Evolutionary conservation across 495 filamentous ascomycete genomes (phyloP), one percentile per base, ranked within the genome.

Genomic region (Neurospora tetraspora): DNA sequence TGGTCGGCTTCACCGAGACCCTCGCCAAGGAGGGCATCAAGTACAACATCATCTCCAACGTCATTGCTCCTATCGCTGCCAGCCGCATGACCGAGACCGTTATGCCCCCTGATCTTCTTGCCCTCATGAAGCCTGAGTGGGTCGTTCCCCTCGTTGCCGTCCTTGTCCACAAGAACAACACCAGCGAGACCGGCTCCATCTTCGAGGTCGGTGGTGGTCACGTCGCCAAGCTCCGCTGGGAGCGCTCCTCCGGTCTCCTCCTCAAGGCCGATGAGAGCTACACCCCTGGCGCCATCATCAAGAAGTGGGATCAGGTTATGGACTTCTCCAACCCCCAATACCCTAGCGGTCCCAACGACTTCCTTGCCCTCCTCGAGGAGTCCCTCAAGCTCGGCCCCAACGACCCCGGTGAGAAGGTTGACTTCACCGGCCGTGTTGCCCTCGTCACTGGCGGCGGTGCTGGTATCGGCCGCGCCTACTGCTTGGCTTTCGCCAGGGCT

Each of bases 1-100:
- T 96, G 89, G 94, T 99, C 72, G 96, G 94, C 74, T 99, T 99
- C 86, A 98, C 96, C 23, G 96, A 99, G 88, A 97, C 96, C 4
- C 89, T 99, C 73, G 96, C 96, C 70, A 98, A 97, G 86, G 96
- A 99, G 85, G 96, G 96, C 74, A 87, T 89, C 76, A 99, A 99
- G 83, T 99, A 99, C 86, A 98, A 99, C 88, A 98, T 99, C 76
- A 83, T 97, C 78, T 89, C 88, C 85, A 99, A 99, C 82, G 93
- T 92, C 77, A 98, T 99, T 84, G 94, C 96, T 39, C 96, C 96
- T 68, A 95, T 99, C 78, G 96, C 96, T 76, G 96, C 96, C 69
- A 93, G 90, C 84, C 91, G 96, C 80, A 97, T 99, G 96, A 99
- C 96, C 43, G 89, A 96, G 80, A 99, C 96, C 53, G 87, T 99